These are phyloP conservation scores for Coemansia sp. DNA, from an alignment of 192 early-diverging fungal genomes.

Conservation along the genomic window DNA sequence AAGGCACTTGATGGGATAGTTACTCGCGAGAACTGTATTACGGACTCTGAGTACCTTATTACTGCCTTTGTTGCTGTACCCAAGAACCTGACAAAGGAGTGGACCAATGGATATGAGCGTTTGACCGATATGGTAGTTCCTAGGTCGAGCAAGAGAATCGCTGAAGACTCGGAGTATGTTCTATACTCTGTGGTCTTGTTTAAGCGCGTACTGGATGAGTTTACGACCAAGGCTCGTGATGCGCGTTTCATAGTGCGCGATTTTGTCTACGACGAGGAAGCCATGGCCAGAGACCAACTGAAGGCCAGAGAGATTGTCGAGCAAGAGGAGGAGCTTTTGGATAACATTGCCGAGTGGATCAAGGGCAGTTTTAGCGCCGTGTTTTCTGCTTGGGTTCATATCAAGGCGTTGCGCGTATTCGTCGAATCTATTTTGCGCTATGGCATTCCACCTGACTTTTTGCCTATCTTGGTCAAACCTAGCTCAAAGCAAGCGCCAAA, in stretches of 20 bases:
- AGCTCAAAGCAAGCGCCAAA: constrained; percentile 82
- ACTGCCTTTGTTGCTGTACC: constrained; percentile 96
- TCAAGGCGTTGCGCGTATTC: constrained; percentile 93
- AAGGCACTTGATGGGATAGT: constrained; percentile 85
- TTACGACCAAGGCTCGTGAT: constrained; percentile 86
- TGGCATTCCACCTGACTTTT: constrained; percentile 95
- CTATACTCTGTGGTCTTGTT: constrained; percentile 94
- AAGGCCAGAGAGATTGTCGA: constrained; percentile 69
- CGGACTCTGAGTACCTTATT: constrained; percentile 92
- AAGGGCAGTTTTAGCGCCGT: constrained; percentile 96
- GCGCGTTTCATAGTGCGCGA: constrained; percentile 93
- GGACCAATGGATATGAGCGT: constrained; percentile 86
- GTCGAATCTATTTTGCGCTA: constrained; percentile 98
- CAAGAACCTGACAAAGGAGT: constrained; percentile 78
- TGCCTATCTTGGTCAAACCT: constrained; percentile 73
- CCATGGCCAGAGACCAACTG: constrained; percentile 71
- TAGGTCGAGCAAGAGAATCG: constrained; percentile 86
- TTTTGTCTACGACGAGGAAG: constrained; percentile 89
- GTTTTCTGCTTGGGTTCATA: constrained; percentile 89
- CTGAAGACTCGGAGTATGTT: constrained; percentile 94
- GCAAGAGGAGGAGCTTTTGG: constrained; percentile 79
- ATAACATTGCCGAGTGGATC: constrained; percentile 79
- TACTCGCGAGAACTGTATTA: constrained; percentile 87
- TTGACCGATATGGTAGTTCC: constrained; percentile 96
- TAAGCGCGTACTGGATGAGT: constrained; percentile 87